Evolutionary conservation across 768 basidiomycete genomes (phyloP).

Genomic region (Suillus placidus): DNA sequence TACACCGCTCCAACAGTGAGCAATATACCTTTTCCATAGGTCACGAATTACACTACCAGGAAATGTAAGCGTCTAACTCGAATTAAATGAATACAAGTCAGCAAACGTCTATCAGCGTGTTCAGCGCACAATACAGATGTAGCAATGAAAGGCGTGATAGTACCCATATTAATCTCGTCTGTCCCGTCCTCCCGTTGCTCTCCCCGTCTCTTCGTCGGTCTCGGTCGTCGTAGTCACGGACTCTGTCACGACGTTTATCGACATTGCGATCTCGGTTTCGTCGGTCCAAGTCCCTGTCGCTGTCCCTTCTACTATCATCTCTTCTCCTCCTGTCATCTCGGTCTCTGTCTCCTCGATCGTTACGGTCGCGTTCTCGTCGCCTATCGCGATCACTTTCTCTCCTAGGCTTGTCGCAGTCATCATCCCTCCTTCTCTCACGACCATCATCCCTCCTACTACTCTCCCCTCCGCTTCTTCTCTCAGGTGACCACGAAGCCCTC

Average conservation of each 20-base stretch:
- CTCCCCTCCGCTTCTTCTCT: constrained; percentile 22
- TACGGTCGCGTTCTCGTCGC: constrained; percentile 35
- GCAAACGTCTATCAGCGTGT: too few species aligned
- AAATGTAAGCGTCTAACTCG: too few species aligned
- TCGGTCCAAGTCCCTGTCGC: constrained; percentile 30
- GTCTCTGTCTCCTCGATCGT: constrained; percentile 24
- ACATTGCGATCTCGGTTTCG: constrained; percentile 31
- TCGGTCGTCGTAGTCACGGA: constrained; percentile 30
- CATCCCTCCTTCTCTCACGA: neutral
- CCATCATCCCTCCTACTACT: constrained; percentile 1
- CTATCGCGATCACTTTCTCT: constrained; percentile 26
- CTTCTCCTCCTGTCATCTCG: constrained; percentile 27
- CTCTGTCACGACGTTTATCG: constrained; percentile 32
- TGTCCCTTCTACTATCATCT: constrained; percentile 29
- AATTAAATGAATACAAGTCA: too few species aligned
- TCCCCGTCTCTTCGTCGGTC: constrained; percentile 8
- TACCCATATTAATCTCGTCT: constrained; percentile 4
- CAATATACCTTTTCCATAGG: too few species aligned
- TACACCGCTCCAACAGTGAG: too few species aligned
- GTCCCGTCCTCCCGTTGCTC: neutral
- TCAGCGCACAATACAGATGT: too few species aligned
- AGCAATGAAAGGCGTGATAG: neutral
- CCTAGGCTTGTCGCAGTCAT: constrained; percentile 9
- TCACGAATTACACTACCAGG: too few species aligned
- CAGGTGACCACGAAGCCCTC: constrained; percentile 49